These are phyloP conservation scores for Crataegus laevigata DNA, from an alignment of 306 rosid genomes.

Conservation along the genomic window DNA sequence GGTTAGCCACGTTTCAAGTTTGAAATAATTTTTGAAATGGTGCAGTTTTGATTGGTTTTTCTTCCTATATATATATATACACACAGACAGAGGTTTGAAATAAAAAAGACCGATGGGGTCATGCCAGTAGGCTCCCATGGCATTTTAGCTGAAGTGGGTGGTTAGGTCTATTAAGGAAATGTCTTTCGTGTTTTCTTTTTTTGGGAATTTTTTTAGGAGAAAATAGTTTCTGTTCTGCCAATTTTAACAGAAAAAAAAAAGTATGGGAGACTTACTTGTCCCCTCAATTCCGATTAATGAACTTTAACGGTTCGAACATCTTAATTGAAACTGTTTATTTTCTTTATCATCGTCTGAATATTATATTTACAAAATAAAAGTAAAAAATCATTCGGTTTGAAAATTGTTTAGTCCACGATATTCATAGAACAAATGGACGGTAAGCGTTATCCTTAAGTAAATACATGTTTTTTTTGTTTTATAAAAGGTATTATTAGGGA, in stretches of 20 bases:
- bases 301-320: no score
- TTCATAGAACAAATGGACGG: no score
- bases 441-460: no score
- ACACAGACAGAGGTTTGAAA: not conserved
- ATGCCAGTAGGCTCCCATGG: not conserved
- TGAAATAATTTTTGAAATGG: not conserved
- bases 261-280: no score
- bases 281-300: no score
- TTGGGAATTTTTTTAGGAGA: not conserved
- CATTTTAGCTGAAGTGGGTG: not conserved
- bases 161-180: not conserved
- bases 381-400: no score
- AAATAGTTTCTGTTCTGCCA: not conserved
- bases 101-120: not conserved
- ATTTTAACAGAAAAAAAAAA: not conserved
- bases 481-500: no score
- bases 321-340: no score
- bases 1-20: not conserved
- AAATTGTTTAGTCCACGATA: no score
- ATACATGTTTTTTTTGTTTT: no score
- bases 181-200: not conserved
- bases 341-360: no score
- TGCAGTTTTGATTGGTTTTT: not conserved
- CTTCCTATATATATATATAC: not conserved
- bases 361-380: no score